Conservation (phyloP, 768 basidiomycete genomes). For the Crepidotus variabilis region DNA sequence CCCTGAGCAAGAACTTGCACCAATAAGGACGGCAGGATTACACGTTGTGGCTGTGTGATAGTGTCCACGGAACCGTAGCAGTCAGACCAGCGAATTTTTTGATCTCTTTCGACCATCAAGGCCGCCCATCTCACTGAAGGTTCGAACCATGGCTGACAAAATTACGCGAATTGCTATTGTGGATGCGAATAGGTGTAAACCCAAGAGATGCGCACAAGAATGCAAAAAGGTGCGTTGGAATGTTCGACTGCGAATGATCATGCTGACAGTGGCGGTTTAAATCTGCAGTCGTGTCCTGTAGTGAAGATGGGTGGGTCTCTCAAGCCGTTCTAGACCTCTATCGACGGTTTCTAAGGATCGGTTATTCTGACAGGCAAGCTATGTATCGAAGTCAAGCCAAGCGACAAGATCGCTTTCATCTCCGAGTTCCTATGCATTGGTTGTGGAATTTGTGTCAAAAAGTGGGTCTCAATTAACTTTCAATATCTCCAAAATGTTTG, state of each 20-base stretch:
- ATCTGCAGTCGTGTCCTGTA: constrained; percentile 69
- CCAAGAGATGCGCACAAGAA: constrained; percentile 95
- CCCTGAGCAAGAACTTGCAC: neutral
- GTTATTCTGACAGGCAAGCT: constrained; percentile 73
- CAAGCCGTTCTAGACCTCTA: no score
- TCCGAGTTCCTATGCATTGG: constrained; percentile 99
- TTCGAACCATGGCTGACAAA: constrained; percentile 75
- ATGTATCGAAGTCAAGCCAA: constrained; percentile 95
- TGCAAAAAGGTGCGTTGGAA: constrained; percentile 79
- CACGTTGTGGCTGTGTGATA: constrained; percentile 22
- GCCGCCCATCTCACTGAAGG: constrained; percentile 10
- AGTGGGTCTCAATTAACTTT: constrained; percentile 49
- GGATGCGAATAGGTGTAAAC: constrained; percentile 89
- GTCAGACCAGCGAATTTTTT: constrained; percentile 13
- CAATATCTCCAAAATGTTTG: neutral
- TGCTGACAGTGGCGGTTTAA: constrained; percentile 13
- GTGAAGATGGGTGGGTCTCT: constrained; percentile 83
- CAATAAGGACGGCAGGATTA: constrained; percentile 18
- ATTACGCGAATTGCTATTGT: constrained; percentile 98
- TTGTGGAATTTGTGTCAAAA: constrained; percentile 99
- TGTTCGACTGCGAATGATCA: constrained; percentile 6
- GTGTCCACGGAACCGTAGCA: constrained; percentile 13
- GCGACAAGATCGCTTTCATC: constrained; percentile 97
- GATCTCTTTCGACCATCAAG: constrained; percentile 7
- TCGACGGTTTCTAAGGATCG: neutral